phyloP scores from a whole-genome alignment of 2,329 filamentous ascomycete genomes.

The Aspergillus hiratsukae region DNA sequence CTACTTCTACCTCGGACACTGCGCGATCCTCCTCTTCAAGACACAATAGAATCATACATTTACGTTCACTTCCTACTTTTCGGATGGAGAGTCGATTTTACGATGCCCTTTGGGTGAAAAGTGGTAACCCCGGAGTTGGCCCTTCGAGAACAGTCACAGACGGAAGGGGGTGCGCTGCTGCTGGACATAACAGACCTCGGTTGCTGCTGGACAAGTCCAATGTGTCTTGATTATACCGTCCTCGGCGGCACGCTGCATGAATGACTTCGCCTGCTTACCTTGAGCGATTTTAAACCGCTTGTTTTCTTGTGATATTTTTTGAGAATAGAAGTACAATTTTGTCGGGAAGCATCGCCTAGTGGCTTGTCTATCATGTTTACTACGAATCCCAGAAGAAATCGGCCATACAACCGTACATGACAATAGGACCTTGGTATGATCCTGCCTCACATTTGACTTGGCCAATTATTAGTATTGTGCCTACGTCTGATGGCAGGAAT shows the following conservation, averaged over 20 bases:
- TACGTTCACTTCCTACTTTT: not conserved
- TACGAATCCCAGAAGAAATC: not conserved
- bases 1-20: constrained; percentile 99
- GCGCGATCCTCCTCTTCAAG: constrained; percentile 97
- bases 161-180: not conserved
- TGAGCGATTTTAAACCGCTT: not conserved
- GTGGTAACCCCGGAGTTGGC: not conserved
- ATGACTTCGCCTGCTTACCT: not conserved
- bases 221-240: not conserved
- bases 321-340: not conserved
- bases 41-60: constrained; percentile 62
- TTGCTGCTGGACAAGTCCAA: not conserved
- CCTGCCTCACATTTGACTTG: not conserved
- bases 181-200: not conserved
- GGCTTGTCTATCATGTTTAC: not conserved
- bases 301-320: not conserved
- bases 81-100: not conserved
- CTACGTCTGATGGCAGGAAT: not conserved
- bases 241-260: not conserved
- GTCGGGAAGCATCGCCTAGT: not conserved
- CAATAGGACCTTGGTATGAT: not conserved
- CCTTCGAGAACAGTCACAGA: not conserved
- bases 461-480: not conserved
- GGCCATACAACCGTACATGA: not conserved
- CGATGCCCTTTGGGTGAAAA: not conserved